Conservation (phyloP, 306 rosid genomes). For the Fragaria vesca region DNA sequence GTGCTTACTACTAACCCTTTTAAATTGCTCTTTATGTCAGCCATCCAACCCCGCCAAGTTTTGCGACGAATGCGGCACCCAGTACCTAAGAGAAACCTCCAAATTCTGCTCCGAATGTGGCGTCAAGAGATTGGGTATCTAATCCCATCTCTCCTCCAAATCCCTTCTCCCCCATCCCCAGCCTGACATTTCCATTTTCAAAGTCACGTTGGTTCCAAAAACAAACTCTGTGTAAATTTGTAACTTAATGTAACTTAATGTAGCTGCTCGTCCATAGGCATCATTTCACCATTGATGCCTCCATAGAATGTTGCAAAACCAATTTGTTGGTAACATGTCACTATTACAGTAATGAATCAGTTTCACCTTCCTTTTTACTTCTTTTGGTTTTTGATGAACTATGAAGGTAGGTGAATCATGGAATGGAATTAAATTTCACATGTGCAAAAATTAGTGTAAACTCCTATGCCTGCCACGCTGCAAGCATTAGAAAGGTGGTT, state of each 20-base stretch:
- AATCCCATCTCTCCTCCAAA: constrained; percentile 7
- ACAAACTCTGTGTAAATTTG: neutral
- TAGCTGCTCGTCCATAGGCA: neutral
- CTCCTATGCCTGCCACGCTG: no score
- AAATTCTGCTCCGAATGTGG: constrained; percentile 95
- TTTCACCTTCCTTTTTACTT: no score
- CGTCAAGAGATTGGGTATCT: constrained; percentile 76
- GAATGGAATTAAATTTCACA: no score
- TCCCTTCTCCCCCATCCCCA: neutral
- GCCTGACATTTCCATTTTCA: neutral
- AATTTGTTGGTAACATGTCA: neutral
- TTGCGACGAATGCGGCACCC: constrained; percentile 93
- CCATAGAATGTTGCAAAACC: neutral
- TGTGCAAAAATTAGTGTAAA: no score
- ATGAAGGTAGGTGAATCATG: no score
- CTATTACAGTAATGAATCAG: no score
- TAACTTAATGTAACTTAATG: neutral
- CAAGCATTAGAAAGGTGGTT: neutral
- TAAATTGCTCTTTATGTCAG: constrained; percentile 42
- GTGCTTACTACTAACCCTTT: neutral
- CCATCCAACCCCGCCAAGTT: constrained; percentile 79
- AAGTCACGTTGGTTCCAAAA: neutral
- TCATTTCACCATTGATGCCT: neutral
- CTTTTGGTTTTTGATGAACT: no score
- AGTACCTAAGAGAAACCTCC: constrained; percentile 81